Base-by-base conservation (phyloP, 345 rosid genomes). In the Eucalyptus sp. region DNA sequence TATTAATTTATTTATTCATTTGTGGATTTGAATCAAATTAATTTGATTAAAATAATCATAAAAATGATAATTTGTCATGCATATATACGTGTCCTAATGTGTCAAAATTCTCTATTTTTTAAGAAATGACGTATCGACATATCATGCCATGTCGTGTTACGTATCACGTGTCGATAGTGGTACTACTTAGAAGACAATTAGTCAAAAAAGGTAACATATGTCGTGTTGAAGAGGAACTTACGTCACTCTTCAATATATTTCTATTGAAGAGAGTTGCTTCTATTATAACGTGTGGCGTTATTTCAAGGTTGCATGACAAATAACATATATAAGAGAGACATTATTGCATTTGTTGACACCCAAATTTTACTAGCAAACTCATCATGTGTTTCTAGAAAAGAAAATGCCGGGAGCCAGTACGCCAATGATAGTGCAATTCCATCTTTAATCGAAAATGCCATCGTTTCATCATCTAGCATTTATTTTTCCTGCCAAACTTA, bases 71-170 rank as follows among this genome's bases (percentile, higher is more conserved):
- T 33, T 33, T 33, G 33, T 33, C 33, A 33, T 33, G 33, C 33
- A 33, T 33, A 33, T 33, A 33, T 33, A 33, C 33, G 33, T 33
- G 33, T 33, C 33, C 2, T 33, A 33, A 33, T 33, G 33, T 33
- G 33, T 33, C 33, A 3, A 33, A 33, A 33, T 33, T 33, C 33
- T 33, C 33, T 33, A 33, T 33, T 52, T 52, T 52, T 0, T 7
- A 0, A 52, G 0, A 52, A 52, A 52, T 0, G 10, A 18, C 0
- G 0, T 52, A 20, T 52, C 1, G 0, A 0, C 25, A 0, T 52
- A 0, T 3, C 0, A 52, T 52, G 2, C 25, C 25, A 20, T 52
- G 25, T 52, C 10, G 0, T 52, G 0, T 20, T 52, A 0, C 2
- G 0, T 52, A 1, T 52, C 24, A 20, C 5, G 0, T 52, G 25